phyloP scores from a whole-genome alignment of 1,284 basidiomycete species.

The Ceratorhiza oryzae-sativae region DNA sequence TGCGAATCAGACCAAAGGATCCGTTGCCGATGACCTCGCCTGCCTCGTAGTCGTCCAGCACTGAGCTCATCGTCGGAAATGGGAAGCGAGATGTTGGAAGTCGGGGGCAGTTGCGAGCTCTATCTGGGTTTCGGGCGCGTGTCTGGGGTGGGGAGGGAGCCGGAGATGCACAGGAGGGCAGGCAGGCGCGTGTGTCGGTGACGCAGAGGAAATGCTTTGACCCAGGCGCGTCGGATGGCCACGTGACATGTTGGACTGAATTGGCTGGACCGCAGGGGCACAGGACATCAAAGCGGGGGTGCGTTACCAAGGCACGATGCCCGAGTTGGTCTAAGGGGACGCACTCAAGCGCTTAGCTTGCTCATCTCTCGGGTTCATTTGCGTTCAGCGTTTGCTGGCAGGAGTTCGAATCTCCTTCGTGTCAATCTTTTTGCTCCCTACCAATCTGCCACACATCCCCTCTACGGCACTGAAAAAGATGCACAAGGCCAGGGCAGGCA shows the following conservation, averaged over 20 bases:
- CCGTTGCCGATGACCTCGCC: slow-evolving; percentile 94
- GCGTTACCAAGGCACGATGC: slow-evolving; percentile 19
- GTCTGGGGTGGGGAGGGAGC: not conserved
- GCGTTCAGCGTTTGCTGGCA: slow-evolving; percentile 22
- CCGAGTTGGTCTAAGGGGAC: slow-evolving; percentile 37
- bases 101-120: not conserved
- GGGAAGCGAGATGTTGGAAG: not conserved
- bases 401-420: slow-evolving; percentile 35
- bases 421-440: slow-evolving; percentile 8
- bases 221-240: slow-evolving; percentile 8
- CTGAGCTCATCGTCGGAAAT: slow-evolving; percentile 41
- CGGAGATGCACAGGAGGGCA: not conserved
- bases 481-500: not conserved
- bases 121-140: not conserved
- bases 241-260: slow-evolving; percentile 26
- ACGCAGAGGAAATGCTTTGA: not conserved
- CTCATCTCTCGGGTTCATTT: slow-evolving; percentile 30
- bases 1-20: slow-evolving; percentile 96
- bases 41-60: slow-evolving; percentile 81
- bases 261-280: not conserved
- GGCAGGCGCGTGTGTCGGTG: not conserved
- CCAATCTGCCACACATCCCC: not conserved
- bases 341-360: slow-evolving; percentile 30
- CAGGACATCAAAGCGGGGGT: no score
- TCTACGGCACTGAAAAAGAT: not conserved